Conservation (phyloP, 768 basidiomycete species). For the Podaxis sp. region DNA sequence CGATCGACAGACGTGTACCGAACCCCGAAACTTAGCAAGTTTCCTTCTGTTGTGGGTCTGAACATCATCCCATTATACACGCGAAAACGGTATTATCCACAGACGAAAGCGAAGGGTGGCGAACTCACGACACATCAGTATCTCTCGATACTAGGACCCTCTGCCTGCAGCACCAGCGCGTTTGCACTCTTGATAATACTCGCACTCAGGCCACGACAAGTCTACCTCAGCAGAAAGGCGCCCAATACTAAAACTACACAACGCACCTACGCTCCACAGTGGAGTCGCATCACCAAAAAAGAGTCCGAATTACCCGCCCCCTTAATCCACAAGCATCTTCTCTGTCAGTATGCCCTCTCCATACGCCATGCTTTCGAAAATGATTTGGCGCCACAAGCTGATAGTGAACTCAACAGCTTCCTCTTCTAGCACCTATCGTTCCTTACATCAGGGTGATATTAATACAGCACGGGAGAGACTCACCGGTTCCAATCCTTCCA, state of each 20-base stretch:
- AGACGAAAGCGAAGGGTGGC: conserved; percentile 30
- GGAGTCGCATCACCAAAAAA: conserved; percentile 24
- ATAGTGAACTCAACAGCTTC: conserved; percentile 79
- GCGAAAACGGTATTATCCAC: conserved; percentile 8
- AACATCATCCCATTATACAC: conserved; percentile 7
- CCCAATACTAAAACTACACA: conserved; percentile 42
- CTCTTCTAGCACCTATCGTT: conserved; percentile 80
- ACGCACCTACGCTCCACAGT: conserved; percentile 54
- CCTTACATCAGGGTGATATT: background rate
- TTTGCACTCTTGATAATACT: conserved; percentile 24
- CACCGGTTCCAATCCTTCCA: conserved; percentile 90
- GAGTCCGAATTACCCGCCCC: background rate
- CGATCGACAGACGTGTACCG: conserved; percentile 2
- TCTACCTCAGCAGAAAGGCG: conserved; percentile 40
- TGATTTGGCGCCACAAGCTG: conserved; percentile 85
- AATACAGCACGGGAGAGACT: conserved; percentile 26
- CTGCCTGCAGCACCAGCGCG: conserved; percentile 19
- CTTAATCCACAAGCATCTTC: conserved; percentile 72
- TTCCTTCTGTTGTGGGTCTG: background rate
- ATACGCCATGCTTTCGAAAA: conserved; percentile 94
- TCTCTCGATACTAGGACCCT: conserved; percentile 1
- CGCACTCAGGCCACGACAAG: conserved; percentile 23
- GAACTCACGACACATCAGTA: conserved; percentile 47
- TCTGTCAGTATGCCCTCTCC: conserved; percentile 86
- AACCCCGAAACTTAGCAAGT: background rate